Evolutionary conservation across 2,329 filamentous ascomycete genomes (phyloP).

Genomic region (Stagonosporopsis cucurbitacearum): DNA sequence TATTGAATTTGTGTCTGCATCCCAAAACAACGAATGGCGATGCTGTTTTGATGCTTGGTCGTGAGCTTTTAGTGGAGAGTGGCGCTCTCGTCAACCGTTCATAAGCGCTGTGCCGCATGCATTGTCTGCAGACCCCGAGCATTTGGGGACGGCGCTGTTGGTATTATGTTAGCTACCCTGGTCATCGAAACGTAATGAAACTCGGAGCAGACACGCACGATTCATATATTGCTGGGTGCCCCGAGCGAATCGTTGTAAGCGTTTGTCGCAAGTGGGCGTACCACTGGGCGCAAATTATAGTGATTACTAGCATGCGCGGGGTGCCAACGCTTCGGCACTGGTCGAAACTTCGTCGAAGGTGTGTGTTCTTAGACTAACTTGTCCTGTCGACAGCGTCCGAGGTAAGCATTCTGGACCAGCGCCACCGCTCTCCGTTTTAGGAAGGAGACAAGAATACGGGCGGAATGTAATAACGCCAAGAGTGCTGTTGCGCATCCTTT

Average conservation of each 20-base stretch:
- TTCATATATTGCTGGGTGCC: background rate
- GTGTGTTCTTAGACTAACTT: conserved; percentile 9
- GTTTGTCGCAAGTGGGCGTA: conserved; percentile 3
- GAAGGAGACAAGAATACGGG: conserved; percentile 15
- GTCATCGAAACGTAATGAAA: conserved; percentile 10
- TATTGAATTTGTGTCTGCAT: conserved; percentile 1
- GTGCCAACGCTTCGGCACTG: conserved; percentile 11
- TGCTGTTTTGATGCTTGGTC: background rate
- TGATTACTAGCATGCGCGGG: conserved; percentile 12
- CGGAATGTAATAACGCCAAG: conserved; percentile 20
- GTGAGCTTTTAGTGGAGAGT: no score
- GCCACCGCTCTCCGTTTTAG: conserved; percentile 13
- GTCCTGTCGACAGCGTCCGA: conserved; percentile 3
- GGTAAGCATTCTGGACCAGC: conserved; percentile 18
- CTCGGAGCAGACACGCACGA: background rate
- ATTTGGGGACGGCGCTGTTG: background rate
- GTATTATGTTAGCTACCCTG: background rate
- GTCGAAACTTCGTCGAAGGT: conserved; percentile 13
- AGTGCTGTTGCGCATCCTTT: conserved; percentile 7
- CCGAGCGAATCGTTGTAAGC: background rate
- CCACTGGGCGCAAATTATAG: conserved; percentile 6
- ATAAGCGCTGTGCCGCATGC: conserved; percentile 16
- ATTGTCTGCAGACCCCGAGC: conserved; percentile 1
- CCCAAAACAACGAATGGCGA: conserved; percentile 3
- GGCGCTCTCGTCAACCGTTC: conserved; percentile 12